Percentiles rank a stretch among this genome's conserved stretches.
These are phyloP conservation scores for Knoxdaviesia capensis DNA, from an alignment of 2,329 filamentous ascomycete species.

Conservation along the genomic window DNA sequence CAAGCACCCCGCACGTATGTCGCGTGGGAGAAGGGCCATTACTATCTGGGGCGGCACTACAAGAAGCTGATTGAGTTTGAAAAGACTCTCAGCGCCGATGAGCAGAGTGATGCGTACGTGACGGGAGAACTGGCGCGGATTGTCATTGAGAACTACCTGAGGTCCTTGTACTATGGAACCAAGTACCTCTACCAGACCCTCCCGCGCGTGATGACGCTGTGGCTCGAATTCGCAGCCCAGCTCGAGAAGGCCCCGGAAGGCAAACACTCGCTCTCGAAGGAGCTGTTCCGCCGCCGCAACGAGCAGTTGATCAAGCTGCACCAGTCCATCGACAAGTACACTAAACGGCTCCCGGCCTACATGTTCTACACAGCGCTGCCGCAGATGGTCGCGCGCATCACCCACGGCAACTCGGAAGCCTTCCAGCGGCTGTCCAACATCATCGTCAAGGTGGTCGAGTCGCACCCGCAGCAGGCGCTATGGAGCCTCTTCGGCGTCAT, in stretches of 20 bases:
- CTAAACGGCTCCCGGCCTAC: constrained; percentile 50
- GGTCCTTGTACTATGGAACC: constrained; percentile 70
- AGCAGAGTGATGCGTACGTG: constrained; percentile 57
- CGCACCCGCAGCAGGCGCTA: constrained; percentile 77
- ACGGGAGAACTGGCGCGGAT: constrained; percentile 72
- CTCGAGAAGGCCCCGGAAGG: constrained; percentile 40
- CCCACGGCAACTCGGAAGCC: constrained; percentile 60
- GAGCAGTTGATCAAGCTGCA: constrained; percentile 52
- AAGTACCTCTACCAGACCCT: constrained; percentile 95
- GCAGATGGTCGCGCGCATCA: constrained; percentile 90
- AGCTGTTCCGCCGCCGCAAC: constrained; percentile 34
- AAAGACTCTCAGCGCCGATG: constrained; percentile 52
- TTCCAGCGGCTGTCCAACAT: constrained; percentile 61
- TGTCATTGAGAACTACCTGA: constrained; percentile 82
- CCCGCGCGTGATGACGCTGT: constrained; percentile 77
- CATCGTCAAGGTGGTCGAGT: constrained; percentile 65
- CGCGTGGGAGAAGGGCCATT: constrained; percentile 91
- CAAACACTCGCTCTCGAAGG: constrained; percentile 29
- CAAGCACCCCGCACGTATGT: constrained; percentile 50
- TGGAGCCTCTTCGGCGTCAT: constrained; percentile 83
- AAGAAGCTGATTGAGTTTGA: constrained; percentile 89
- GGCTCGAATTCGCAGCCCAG: constrained; percentile 75
- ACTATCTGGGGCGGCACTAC: constrained; percentile 92
- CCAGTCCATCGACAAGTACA: constrained; percentile 59
- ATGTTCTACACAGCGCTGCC: constrained; percentile 70